phyloP scores from a whole-genome alignment of 371 early-diverging fungal species.

The Mucor racemosus region DNA sequence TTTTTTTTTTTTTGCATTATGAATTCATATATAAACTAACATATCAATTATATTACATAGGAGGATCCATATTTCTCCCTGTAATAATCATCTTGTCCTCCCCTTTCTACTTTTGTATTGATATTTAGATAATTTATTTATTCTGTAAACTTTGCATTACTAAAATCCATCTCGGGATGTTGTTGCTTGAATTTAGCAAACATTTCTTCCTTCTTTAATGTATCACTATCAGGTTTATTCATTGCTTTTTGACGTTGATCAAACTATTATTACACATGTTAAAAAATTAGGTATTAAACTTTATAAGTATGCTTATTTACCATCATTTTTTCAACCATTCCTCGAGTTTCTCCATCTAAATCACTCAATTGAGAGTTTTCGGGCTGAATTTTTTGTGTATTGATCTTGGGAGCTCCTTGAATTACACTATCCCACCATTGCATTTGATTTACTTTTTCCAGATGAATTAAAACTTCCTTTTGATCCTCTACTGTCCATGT shows the following conservation, averaged over 20 bases:
- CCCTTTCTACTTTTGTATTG: background rate
- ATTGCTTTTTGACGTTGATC: constrained; percentile 90
- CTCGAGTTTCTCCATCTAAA: constrained; percentile 89
- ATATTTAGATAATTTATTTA: constrained; percentile 5
- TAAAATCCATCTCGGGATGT: constrained; percentile 61
- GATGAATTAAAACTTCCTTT: constrained; percentile 75
- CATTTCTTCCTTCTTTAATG: constrained; percentile 77
- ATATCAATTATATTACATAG: constrained; percentile 4
- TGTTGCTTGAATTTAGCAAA: constrained; percentile 78
- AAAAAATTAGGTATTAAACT: background rate
- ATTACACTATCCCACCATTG: constrained; percentile 95
- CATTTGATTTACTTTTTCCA: constrained; percentile 84
- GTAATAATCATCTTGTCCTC: background rate
- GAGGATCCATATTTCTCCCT: constrained; percentile 20
- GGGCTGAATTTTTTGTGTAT: constrained; percentile 89
- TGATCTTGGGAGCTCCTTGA: constrained; percentile 80
- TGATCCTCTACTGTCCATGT: constrained; percentile 85
- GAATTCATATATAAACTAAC: background rate
- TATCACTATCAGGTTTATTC: constrained; percentile 85
- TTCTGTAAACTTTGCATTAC: constrained; percentile 34
- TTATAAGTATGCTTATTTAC: constrained; percentile 31
- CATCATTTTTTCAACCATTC: constrained; percentile 90
- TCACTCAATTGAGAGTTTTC: constrained; percentile 90
- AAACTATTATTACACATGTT: constrained; percentile 57
- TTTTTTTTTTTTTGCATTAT: background rate